Base-by-base conservation (phyloP, 352 stramenopile species). In the Phytophthora agathidicida region DNA sequence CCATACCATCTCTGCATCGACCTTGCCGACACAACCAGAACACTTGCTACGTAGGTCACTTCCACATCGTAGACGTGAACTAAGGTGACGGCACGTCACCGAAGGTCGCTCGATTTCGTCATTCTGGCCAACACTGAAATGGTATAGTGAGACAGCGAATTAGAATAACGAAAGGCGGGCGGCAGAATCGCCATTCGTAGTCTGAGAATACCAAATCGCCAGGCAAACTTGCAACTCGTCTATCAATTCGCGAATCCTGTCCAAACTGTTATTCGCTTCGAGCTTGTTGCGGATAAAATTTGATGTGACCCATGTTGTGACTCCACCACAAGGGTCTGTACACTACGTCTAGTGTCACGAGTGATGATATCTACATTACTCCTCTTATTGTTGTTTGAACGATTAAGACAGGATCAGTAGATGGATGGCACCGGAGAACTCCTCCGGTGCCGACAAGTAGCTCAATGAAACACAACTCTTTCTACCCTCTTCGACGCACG, bases 1-100 rank as follows among this genome's bases (percentile, higher is more conserved):
- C n/a, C n/a, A n/a, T n/a, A n/a, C 37, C 49, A 59, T 27, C 49
- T 24, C 37, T 50, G 22, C 26, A 49, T 26, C 5, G 49, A 59
- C 9, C 49, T 14, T 19, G 14, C 30, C 7, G 37, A 50, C 27
- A 20, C 19, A 3, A 37, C 49, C 19, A 57, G 16, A 14, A 57
- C 48, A 27, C 16, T 39, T 13, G 36, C 26, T 8, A 57, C 48
- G 3, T 43, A 13, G 8, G 26, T 7, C 16, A 57, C 27, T 27
- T 57, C 36, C 7, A 46, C 28, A 17, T 41, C 9, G 36, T 57
- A 57, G 7, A 56, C 24, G 36, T 39, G 10, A 11, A 53, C 20
- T 1, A 53, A 31, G 14, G 20, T 23, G 7, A 53, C 32, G 30
- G 45, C 28, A 43, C 45, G 30, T 31, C 45, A 53, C 20, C 45